Evolutionary conservation across 2,329 filamentous ascomycete species (phyloP).

Genomic region (Epichloe glyceriae): DNA sequence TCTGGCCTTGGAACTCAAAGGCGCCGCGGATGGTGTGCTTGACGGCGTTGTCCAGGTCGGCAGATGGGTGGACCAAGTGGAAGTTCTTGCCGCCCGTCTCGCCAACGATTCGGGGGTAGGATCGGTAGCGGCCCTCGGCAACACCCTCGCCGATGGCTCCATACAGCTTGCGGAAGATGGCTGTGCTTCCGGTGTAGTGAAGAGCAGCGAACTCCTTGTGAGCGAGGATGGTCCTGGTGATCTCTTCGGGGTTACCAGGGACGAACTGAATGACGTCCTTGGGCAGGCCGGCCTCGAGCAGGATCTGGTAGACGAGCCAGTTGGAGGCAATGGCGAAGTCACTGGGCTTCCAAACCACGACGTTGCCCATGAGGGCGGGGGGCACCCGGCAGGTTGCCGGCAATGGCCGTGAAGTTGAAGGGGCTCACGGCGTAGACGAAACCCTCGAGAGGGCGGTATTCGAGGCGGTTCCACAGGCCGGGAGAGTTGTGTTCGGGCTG

Average conservation of each 20-base stretch:
- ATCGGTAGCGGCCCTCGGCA: conserved; percentile 66
- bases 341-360: conserved; percentile 95
- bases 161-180: conserved; percentile 80
- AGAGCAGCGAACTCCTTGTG: conserved; percentile 79
- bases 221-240: conserved; percentile 64
- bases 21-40: conserved; percentile 75
- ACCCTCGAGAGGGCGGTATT: conserved; percentile 81
- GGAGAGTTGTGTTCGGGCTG: conserved; percentile 75
- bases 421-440: conserved; percentile 92
- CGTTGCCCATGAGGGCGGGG: conserved; percentile 88
- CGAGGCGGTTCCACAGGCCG: conserved; percentile 83
- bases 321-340: conserved; percentile 80
- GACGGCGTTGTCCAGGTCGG: conserved; percentile 66
- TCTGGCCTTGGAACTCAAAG: conserved; percentile 86
- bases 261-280: conserved; percentile 87
- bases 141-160: conserved; percentile 74
- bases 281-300: conserved; percentile 82
- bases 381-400: conserved; percentile 69
- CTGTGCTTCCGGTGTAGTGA: conserved; percentile 88
- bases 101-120: conserved; percentile 80
- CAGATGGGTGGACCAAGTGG: conserved; percentile 66
- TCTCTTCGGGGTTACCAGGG: conserved; percentile 72
- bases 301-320: conserved; percentile 80
- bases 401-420: conserved; percentile 97
- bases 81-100: conserved; percentile 94